Evolutionary conservation across 164 flowering plant genomes (phyloP).

Genomic region (Litsea cubeba): DNA sequence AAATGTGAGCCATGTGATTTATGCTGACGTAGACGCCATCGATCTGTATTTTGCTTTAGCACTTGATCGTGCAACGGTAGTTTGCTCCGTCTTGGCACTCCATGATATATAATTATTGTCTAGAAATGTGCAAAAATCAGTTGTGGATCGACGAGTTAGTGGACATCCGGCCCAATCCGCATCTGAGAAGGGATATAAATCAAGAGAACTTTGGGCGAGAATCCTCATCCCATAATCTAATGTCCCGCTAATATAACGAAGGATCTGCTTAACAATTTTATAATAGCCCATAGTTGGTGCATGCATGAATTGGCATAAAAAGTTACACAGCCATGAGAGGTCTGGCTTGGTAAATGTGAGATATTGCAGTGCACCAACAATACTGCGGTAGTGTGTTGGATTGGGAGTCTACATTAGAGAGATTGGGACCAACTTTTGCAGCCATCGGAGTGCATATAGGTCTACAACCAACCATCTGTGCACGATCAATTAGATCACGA

Average conservation of each 20-base stretch:
- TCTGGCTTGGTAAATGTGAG: constrained; percentile 10
- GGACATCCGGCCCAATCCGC: constrained; percentile 6
- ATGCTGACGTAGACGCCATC: constrained; percentile 8
- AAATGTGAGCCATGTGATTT: neutral
- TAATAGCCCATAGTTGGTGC: neutral
- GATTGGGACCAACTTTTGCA: neutral
- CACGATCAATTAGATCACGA: neutral
- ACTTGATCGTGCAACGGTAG: neutral
- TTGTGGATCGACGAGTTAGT: neutral
- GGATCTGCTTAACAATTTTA: neutral
- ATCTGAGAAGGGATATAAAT: neutral
- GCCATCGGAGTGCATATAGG: neutral
- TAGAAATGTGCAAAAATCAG: neutral
- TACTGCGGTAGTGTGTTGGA: neutral
- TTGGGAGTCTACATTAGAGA: neutral
- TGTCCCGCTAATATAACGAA: constrained; percentile 2
- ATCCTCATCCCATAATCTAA: neutral
- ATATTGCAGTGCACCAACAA: too few relatives aligned
- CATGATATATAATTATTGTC: constrained; percentile 6
- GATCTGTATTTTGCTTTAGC: constrained; percentile 2
- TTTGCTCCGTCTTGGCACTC: constrained; percentile 13
- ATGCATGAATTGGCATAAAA: constrained; percentile 15
- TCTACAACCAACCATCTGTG: neutral
- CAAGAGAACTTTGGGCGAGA: neutral
- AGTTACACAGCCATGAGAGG: constrained; percentile 6